Base-by-base conservation (phyloP, 306 rosid genomes). In the Oemleria cerasiformis region DNA sequence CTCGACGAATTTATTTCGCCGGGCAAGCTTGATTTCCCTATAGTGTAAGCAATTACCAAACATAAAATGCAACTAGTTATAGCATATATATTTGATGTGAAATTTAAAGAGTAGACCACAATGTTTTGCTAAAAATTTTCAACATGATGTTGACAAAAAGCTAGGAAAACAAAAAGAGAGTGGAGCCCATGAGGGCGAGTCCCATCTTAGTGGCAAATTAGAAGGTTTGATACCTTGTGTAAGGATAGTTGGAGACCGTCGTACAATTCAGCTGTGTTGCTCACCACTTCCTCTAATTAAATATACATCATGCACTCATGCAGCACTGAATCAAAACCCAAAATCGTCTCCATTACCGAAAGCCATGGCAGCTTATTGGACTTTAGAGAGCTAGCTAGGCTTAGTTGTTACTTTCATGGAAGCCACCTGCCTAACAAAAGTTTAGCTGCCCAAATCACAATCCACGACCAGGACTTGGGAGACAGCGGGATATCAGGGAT, bases 401-500 rank as follows among this genome's bases (percentile, higher is more conserved):
- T 34, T 15, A 15, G 13, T 15, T 30, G 15, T 10, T 15, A 53
- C 60, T 73, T 63, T 51, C 43, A 58, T 73, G 58, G 69, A 25
- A 54, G 40, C 2, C 17, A 36, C 71, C 54, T 16, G 23, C 49
- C 57, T 19, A 3, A 34, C 49, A 45, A 63, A 30, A 23, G 42
- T 19, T 47, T 45, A 17, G 17, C 19, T 25, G 25, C 20, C 30
- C 40, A n/a, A 64, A 61, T 59, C 42, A 61, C 23, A 63, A 7
- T 40, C 57, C 49, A 51, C 36, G 36, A 30, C 6, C 58, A 12
- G 48, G 50, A 60, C 55, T 42, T 62, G 70, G 36, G 36, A 30
- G 3, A 30, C 36, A 68, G 79, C 82, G 80, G 74, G 77, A 83
- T 86, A 68, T 74, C 38, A 68, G 88, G 91, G 88, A 85, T 81